These are phyloP conservation scores for Beauveria pseudobassiana DNA, from an alignment of 2,329 filamentous ascomycete species.

Conservation along the genomic window DNA sequence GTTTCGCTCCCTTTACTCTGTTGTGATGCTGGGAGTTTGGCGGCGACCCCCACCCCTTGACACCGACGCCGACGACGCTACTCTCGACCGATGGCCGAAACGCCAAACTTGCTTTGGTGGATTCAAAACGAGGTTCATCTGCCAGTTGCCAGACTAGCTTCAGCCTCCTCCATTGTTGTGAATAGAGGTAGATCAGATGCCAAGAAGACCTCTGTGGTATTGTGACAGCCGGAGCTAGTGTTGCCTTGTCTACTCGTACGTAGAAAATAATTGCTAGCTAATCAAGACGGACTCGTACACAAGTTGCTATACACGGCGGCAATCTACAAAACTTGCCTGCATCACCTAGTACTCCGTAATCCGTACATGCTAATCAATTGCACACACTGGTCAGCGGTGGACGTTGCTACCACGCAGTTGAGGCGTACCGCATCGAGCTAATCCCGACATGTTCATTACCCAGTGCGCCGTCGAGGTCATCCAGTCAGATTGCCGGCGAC, in stretches of 20 bases:
- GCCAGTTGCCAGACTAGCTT: background rate
- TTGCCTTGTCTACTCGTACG: background rate
- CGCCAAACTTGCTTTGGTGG: background rate
- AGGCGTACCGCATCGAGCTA: background rate
- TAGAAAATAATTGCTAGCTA: too few species aligned
- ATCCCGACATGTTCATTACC: background rate
- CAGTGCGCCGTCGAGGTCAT: too few species aligned
- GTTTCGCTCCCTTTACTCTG: background rate
- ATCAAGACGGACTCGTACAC: background rate
- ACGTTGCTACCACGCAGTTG: background rate
- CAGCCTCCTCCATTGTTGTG: background rate
- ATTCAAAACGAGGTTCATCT: background rate
- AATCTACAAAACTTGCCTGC: background rate
- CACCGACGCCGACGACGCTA: background rate
- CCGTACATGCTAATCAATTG: background rate
- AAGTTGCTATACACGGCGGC: background rate
- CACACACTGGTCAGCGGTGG: background rate
- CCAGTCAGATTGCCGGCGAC: too few species aligned
- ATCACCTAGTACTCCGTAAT: too few species aligned
- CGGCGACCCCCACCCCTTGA: background rate
- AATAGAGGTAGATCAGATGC: conserved; percentile 1
- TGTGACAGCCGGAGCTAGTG: background rate
- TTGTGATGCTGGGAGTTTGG: background rate
- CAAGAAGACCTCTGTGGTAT: background rate
- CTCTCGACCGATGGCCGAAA: conserved; percentile 2